Evolutionary conservation across 345 rosid genomes (phyloP).

Genomic region (Orychophragmus violaceus): DNA sequence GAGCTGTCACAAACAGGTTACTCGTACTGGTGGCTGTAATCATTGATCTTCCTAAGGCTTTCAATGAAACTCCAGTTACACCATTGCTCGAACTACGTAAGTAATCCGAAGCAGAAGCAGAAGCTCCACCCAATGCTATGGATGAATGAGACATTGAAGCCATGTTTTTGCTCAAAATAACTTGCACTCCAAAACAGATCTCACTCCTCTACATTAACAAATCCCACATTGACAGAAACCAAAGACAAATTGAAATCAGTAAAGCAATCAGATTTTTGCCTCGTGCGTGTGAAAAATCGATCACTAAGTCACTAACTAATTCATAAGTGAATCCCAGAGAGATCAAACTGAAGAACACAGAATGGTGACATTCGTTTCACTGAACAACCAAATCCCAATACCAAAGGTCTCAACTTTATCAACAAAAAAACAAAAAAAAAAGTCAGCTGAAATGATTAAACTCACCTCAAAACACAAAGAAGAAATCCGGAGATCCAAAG

Average conservation of each 20-base stretch:
- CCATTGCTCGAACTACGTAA: conserved; percentile 61
- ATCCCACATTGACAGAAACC: background rate
- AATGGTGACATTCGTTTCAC: background rate
- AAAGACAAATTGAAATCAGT: background rate
- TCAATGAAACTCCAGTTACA: conserved; percentile 53
- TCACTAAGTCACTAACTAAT: conserved; percentile 5
- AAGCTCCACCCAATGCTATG: conserved; percentile 39
- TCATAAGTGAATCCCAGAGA: background rate
- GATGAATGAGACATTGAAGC: conserved; percentile 53
- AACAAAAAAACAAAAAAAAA: background rate
- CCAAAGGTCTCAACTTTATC: background rate
- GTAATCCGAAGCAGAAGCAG: conserved; percentile 76
- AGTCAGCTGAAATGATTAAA: conserved; percentile 4
- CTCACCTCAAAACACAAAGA: conserved; percentile 22
- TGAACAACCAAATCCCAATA: conserved; percentile 18
- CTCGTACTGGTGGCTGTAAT: conserved; percentile 28
- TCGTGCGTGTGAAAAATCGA: background rate
- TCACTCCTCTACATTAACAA: conserved; percentile 1
- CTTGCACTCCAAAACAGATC: conserved; percentile 26
- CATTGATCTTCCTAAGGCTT: conserved; percentile 43
- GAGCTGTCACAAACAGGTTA: conserved; percentile 39
- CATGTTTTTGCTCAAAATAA: conserved; percentile 28
- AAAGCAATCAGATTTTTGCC: background rate
- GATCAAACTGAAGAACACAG: background rate
- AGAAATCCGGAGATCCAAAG: conserved; percentile 16